Conservation (phyloP, 2,329 filamentous ascomycete genomes). For the Stemphylium beticola region DNA sequence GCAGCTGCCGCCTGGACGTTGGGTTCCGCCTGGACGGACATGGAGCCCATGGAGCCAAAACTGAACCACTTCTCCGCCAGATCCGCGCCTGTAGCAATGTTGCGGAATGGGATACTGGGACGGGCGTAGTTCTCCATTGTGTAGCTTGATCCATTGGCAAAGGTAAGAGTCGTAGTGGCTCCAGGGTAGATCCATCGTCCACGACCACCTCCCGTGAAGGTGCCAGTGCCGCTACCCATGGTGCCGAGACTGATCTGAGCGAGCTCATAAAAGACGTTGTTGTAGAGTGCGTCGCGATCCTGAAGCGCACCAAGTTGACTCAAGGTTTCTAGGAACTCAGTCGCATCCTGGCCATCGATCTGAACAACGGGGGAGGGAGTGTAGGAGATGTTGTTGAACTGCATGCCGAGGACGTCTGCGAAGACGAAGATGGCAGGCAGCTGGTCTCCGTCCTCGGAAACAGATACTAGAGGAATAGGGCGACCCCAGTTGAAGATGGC, state of each 20-base stretch:
- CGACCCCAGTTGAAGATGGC: slow-evolving; percentile 58
- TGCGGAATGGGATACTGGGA: slow-evolving; percentile 47
- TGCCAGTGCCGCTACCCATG: slow-evolving; percentile 51
- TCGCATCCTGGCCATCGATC: slow-evolving; percentile 63
- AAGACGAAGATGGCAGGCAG: slow-evolving; percentile 65
- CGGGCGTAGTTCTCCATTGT: slow-evolving; percentile 54
- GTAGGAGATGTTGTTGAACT: slow-evolving; percentile 53
- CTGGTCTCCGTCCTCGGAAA: slow-evolving; percentile 65
- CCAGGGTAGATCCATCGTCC: slow-evolving; percentile 54
- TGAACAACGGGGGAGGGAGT: slow-evolving; percentile 58
- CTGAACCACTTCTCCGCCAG: slow-evolving; percentile 49
- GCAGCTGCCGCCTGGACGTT: slow-evolving; percentile 8
- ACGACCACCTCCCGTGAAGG: slow-evolving; percentile 53
- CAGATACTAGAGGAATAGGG: slow-evolving; percentile 61
- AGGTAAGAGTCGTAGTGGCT: slow-evolving; percentile 51
- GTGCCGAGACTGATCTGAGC: slow-evolving; percentile 51
- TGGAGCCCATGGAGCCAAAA: slow-evolving; percentile 22
- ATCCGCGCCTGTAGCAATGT: slow-evolving; percentile 50
- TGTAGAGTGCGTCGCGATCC: slow-evolving; percentile 65
- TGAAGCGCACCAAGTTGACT: slow-evolving; percentile 58
- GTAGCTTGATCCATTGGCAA: slow-evolving; percentile 52
- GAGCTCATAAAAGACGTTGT: slow-evolving; percentile 57
- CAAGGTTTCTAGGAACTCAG: slow-evolving; percentile 55
- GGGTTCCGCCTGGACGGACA: neutral
- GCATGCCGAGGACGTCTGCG: slow-evolving; percentile 53